Conservation (phyloP, 2,329 filamentous ascomycete genomes). For the Fusarium bulbicola region DNA sequence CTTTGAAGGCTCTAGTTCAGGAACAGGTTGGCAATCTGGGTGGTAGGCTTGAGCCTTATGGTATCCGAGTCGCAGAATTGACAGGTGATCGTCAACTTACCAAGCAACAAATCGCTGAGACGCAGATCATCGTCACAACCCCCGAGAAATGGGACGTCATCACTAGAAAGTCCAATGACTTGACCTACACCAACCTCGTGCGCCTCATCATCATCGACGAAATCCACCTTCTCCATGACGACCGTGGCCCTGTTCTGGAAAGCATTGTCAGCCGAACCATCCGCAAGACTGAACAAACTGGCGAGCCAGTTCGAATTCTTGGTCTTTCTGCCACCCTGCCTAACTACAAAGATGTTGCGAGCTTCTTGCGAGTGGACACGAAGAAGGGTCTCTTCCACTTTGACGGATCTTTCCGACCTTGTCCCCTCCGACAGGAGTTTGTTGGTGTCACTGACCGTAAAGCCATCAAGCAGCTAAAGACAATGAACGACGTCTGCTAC, state of each 20-base stretch:
- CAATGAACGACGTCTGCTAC: slow-evolving; percentile 99
- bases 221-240: slow-evolving; percentile 96
- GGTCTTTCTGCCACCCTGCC: slow-evolving; percentile 95
- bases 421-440: slow-evolving; percentile 95
- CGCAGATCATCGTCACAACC: slow-evolving; percentile 97
- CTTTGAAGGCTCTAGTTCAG: slow-evolving; percentile 93
- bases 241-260: slow-evolving; percentile 94
- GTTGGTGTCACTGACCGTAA: slow-evolving; percentile 98
- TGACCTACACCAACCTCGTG: slow-evolving; percentile 97
- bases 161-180: slow-evolving; percentile 94
- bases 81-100: slow-evolving; percentile 98
- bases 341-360: slow-evolving; percentile 96
- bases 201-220: slow-evolving; percentile 96
- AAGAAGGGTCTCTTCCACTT: slow-evolving; percentile 94
- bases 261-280: slow-evolving; percentile 97
- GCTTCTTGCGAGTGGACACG: slow-evolving; percentile 89
- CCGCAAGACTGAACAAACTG: slow-evolving; percentile 90
- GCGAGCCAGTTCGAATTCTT: slow-evolving; percentile 89
- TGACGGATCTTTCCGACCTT: slow-evolving; percentile 91
- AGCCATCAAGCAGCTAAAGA: slow-evolving; percentile 98
- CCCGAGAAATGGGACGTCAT: slow-evolving; percentile 99
- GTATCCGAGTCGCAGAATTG: slow-evolving; percentile 92
- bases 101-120: slow-evolving; percentile 97
- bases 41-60: slow-evolving; percentile 87
- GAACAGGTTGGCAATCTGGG: slow-evolving; percentile 99